Conservation (phyloP, 75 land plant species). For the Cunninghamia lanceolata region DNA sequence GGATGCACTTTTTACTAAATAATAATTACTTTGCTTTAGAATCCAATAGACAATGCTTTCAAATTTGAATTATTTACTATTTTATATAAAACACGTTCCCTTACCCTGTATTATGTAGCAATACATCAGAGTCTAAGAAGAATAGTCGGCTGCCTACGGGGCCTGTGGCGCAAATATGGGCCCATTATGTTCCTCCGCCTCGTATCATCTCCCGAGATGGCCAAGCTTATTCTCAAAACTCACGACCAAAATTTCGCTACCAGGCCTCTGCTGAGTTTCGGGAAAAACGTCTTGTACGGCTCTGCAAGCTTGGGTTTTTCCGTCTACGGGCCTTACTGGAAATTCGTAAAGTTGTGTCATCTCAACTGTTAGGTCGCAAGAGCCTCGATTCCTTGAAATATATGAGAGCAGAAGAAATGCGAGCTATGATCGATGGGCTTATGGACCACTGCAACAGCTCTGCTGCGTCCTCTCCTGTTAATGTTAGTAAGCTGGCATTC, state of each 20-base stretch:
- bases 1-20: too few species aligned
- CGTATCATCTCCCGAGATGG: too few species aligned
- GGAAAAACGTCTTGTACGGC: background rate
- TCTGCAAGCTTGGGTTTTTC: background rate
- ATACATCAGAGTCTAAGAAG: background rate
- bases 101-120: too few species aligned
- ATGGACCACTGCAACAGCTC: background rate
- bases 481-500: background rate
- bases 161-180: too few species aligned
- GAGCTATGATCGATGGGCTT: conserved; percentile 11
- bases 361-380: background rate
- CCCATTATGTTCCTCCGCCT: too few species aligned
- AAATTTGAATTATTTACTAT: too few species aligned
- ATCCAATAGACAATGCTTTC: too few species aligned
- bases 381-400: background rate
- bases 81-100: too few species aligned
- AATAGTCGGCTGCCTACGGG: background rate
- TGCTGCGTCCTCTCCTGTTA: too few species aligned
- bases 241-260: too few species aligned
- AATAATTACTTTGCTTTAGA: too few species aligned
- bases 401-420: conserved; percentile 7
- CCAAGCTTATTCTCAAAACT: too few species aligned
- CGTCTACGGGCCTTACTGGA: conserved; percentile 1
- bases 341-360: background rate
- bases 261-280: background rate